Base-by-base conservation (phyloP, 1,284 basidiomycete genomes). In the Apiotrichum porosum region DNA sequence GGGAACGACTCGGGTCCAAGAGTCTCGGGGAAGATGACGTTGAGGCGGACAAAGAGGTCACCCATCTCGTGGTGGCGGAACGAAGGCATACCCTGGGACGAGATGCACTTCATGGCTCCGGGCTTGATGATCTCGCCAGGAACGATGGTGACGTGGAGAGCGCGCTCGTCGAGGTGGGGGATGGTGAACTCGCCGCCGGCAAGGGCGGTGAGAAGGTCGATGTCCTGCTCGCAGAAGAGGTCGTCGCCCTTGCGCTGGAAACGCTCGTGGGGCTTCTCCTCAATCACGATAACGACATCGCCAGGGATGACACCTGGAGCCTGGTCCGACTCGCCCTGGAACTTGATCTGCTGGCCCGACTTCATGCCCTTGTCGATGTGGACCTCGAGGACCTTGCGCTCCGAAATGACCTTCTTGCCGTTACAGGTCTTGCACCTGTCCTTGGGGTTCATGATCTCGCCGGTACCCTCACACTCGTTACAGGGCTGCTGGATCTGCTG, bases 311-410 rank as follows among this genome's bases (percentile, higher is more conserved):
- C 84, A 31, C 81, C 85, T 6, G 95, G 94, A 6, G 89, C 83
- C 74, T 99, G 94, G 73, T 99, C 95, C 63, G 88, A 92, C 78
- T 98, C 95, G 51, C 95, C 94, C 51, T 80, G 75, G 76, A 98
- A 99, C 49, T 82, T 84, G 72, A 99, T 92, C 19, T 91, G 93
- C 76, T 97, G 92, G 26, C 95, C 95, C 49, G 86, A 86, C 77
- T 90, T 91, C 95, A 98, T 98, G 49, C 95, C 95, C 80, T 94
- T 97, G 81, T 98, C 95, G 80, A 99, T 89, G 72, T 97, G 90
- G 22, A 98, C 95, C 76, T 99, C 95, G 64, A 98, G 78, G 58
- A 97, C 86, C 79, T 98, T 98, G 76, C 95, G 90, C 76, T 98
- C 95, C 52, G 88, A 84, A 39, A 86, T 64, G 49, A 89, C 85